Evolutionary conservation across 176 grass and related monocot genomes (phyloP), one percentile per base, ranked within the genome.

Genomic region (Zea luxurians): DNA sequence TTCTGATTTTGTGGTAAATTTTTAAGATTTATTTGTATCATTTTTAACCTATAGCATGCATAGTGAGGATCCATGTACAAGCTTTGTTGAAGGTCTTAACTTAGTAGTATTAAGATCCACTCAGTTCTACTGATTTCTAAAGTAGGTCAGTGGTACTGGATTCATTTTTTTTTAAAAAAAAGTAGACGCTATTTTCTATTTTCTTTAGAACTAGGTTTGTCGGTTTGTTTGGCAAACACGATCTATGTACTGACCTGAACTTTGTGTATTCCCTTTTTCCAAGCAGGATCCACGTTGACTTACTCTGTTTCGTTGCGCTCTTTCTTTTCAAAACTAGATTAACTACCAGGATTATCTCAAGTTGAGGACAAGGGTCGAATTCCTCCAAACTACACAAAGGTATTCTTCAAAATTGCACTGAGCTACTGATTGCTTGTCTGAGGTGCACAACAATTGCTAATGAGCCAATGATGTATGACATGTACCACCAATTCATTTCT

Each of bases 341-440:
- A 93, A 81, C 68, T 89, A 88, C 82, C 84, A 93, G 52, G 94
- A 93, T 44, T 97, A 93, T 73, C 64, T 97, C 80, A 93, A 93
- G 80, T 64, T 97, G 40, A 97, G 91, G 76, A 88, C 84, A 3
- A 89, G 83, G 86, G 79, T 93, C 45, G 91, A 93, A 21, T 80
- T 87, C 80, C 91, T 97, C 53, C 94, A 97, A 78, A 83, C 76
- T 52, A 88, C 79, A 72, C 91, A 97, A 65, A 97, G 94, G 94
- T 97, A 89, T 7, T 21, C 17, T 71, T 73, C 61, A 70, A 42
- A 58, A 58, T 71, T 15, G n/a, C 7, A 59, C 15, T 74, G 65
- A 76, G 21, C 11, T 9, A 55, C n/a, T 74, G 65, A 76, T 42
- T 16, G 13, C 17, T 58, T 58, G 68, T 43, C 47, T 15, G 43